Base-by-base conservation (phyloP, 768 basidiomycete genomes). In the Russula compacta region DNA sequence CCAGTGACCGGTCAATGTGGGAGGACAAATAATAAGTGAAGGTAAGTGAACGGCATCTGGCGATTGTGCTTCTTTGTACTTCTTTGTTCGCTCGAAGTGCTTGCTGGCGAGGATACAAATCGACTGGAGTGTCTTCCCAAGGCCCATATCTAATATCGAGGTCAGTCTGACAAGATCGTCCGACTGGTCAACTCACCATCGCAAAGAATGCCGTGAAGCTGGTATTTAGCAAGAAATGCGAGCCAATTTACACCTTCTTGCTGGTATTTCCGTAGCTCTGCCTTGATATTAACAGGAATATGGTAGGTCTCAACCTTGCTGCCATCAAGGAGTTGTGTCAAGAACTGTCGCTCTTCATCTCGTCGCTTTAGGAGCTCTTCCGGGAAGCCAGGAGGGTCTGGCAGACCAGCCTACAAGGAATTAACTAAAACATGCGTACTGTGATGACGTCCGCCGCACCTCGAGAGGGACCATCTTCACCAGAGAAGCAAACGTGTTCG, bases 381-480 rank as follows among this genome's bases (percentile, higher is more conserved):
- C 0, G 97, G 85, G 75, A 99, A 98, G 29, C 89, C 91, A 4
- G 86, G 86, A 33, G 97, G 95, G 70, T 98, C 94, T 12, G 97
- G 97, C n/a, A 98, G 76, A 59, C 95, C 97, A 67, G 92, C 92
- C 93, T 58, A 9, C 24, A 63, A 35, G 6, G 32, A 36, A 53
- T 38, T 63, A 24, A 60, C 21, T 19, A 17, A 46, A 6, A 36
- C 38, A 43, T 6, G 38, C 46, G 40, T 21, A 17, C 36, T 4
- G 29, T 4, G 32, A 48, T 33, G 52, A 44, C 17, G 29, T 40
- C 5, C 5, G 21, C 67, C 79, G 62, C 63, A 93, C 94, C 82
- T 98, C 97, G 0, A 99, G 79, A 6, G 97, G 97, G 12, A 98
- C 92, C 89, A 99, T 95, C 77, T 98, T 98, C 64, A 99, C 92